phyloP scores from a whole-genome alignment of 768 basidiomycete genomes.

The Sporobolomyces roseus region DNA sequence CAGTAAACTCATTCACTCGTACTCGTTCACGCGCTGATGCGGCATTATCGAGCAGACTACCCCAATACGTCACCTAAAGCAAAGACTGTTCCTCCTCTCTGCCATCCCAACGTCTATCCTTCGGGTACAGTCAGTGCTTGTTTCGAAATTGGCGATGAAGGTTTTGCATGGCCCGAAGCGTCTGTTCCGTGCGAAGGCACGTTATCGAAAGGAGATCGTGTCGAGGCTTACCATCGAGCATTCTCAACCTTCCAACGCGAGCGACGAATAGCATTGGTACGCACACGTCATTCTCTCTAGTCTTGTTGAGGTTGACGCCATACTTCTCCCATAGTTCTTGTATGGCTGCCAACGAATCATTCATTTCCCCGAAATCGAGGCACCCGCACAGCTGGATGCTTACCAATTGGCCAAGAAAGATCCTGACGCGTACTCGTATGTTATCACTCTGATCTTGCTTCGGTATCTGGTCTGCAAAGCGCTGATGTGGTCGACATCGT shows the following conservation, averaged over 20 bases:
- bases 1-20: neutral
- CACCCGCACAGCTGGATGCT: neutral
- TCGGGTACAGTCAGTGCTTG: neutral
- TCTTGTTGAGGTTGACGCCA: too few relatives aligned
- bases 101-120: constrained; percentile 2
- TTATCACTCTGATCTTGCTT: neutral
- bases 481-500: too few relatives aligned
- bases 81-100: neutral
- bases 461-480: neutral
- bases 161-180: neutral
- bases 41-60: neutral
- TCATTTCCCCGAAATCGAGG: neutral
- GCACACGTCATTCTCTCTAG: too few relatives aligned
- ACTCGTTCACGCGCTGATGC: neutral
- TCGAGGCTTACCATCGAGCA: too few relatives aligned
- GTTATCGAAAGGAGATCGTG: too few relatives aligned
- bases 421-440: neutral
- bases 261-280: too few relatives aligned
- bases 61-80: neutral
- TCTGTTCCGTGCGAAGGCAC: too few relatives aligned
- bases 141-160: neutral
- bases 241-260: too few relatives aligned
- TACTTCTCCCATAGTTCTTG: neutral
- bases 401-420: neutral
- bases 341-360: neutral